Percentiles rank a stretch among this genome's conserved stretches.
Conservation (phyloP, 176 grass and related monocot species). For the Miscanthus lutarioriparius region DNA sequence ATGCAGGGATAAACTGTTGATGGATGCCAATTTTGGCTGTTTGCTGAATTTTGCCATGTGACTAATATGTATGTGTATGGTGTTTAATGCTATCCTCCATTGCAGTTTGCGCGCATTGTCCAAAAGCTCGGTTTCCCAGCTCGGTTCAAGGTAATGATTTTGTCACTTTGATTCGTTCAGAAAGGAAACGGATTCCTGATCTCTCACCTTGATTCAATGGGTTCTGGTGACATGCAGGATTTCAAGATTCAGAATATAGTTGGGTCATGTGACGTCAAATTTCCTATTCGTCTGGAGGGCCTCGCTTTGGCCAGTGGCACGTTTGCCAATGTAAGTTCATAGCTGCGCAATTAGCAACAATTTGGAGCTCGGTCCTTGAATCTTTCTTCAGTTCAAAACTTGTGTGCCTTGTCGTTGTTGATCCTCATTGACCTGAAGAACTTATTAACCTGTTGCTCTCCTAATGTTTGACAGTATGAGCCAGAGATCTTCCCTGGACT, state of each 20-base stretch:
- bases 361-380: neutral
- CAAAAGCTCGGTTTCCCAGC: slow-evolving; percentile 82
- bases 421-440: neutral
- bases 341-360: neutral
- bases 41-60: neutral
- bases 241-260: slow-evolving; percentile 97
- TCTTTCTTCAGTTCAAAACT: neutral
- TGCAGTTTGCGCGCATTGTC: slow-evolving; percentile 79
- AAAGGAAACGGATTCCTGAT: neutral
- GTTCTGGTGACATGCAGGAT: slow-evolving; percentile 48
- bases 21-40: neutral
- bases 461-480: slow-evolving; percentile 54
- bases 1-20: neutral
- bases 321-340: slow-evolving; percentile 67
- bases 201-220: neutral
- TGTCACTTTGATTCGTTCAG: neutral
- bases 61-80: slow-evolving; percentile 8
- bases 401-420: neutral
- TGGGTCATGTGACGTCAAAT: slow-evolving; percentile 82
- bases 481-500: slow-evolving; percentile 77
- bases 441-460: slow-evolving; percentile 12
- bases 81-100: neutral
- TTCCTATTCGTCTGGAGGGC: slow-evolving; percentile 76
- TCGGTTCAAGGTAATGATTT: slow-evolving; percentile 66
- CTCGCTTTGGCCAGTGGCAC: slow-evolving; percentile 54